Conservation (phyloP, 176 grass and related monocot genomes). For the Juncus inflexus region DNA sequence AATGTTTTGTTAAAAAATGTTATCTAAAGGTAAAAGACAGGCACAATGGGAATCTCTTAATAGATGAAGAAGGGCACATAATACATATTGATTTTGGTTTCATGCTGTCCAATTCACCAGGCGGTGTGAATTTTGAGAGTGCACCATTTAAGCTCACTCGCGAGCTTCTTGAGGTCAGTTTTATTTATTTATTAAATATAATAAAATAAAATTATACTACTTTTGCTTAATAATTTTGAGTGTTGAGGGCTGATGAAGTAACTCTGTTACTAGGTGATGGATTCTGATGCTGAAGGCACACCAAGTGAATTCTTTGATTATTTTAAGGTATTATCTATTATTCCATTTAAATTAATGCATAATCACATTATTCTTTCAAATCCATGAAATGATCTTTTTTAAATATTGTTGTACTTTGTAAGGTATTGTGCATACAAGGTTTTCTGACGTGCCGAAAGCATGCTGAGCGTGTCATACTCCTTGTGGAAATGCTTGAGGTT, state of each 20-base stretch:
- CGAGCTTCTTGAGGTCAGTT: conserved; percentile 93
- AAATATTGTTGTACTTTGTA: conserved; percentile 17
- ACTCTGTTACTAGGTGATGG: conserved; percentile 78
- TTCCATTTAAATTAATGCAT: background rate
- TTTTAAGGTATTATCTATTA: conserved; percentile 70
- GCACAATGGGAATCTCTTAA: conserved; percentile 92
- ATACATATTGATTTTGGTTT: conserved; percentile 99
- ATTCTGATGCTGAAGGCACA: conserved; percentile 98
- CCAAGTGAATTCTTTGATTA: conserved; percentile 98
- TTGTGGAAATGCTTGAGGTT: conserved; percentile 99
- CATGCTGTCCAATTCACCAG: conserved; percentile 98
- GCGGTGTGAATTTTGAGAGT: conserved; percentile 98
- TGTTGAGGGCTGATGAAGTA: conserved; percentile 21
- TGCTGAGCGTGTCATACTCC: conserved; percentile 94
- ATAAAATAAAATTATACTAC: conserved; percentile 2
- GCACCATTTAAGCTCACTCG: conserved; percentile 96
- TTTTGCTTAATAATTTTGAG: conserved; percentile 2
- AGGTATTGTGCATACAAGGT: conserved; percentile 99
- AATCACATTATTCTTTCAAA: conserved; percentile 18
- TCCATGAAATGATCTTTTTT: conserved; percentile 11
- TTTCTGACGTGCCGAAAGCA: conserved; percentile 98
- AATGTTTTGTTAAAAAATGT: conserved; percentile 15
- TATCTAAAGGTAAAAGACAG: conserved; percentile 76
- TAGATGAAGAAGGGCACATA: conserved; percentile 98
- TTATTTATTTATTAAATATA: conserved; percentile 10